Percentiles rank a stretch among this genome's conserved stretches.
These are phyloP conservation scores for Rhamnella rubrinervis DNA, from an alignment of 331 rosid species.

Conservation along the genomic window DNA sequence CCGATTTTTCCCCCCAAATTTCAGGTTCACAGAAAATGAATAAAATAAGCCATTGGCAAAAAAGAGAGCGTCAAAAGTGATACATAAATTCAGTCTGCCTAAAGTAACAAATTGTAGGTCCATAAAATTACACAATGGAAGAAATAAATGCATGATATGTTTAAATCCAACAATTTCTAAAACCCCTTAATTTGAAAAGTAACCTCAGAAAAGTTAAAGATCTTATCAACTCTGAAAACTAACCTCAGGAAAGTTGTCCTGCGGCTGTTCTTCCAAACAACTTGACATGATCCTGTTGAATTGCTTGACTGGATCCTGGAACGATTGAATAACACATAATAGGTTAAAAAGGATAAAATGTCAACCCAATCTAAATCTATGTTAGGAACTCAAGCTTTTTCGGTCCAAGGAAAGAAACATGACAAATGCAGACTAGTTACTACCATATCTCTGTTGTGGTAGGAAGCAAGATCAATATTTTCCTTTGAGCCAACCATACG, in stretches of 20 bases:
- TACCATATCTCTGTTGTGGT: slow-evolving; percentile 44
- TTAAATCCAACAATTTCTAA: too few species aligned
- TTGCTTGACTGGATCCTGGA: slow-evolving; percentile 56
- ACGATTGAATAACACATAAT: not conserved
- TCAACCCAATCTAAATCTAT: not conserved
- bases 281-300: slow-evolving; percentile 51
- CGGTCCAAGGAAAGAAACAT: not conserved
- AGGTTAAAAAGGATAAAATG: slow-evolving; percentile 10
- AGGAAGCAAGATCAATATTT: slow-evolving; percentile 65
- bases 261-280: slow-evolving; percentile 53
- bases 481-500: slow-evolving; percentile 66
- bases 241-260: slow-evolving; percentile 59
- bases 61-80: too few species aligned
- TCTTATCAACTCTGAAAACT: slow-evolving; percentile 7
- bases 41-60: not conserved
- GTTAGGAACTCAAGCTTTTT: not conserved
- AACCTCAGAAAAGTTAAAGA: too few species aligned
- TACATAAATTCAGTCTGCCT: too few species aligned
- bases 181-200: too few species aligned
- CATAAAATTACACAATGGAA: too few species aligned
- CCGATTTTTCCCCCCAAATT: too few species aligned
- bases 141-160: too few species aligned
- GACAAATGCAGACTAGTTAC: slow-evolving; percentile 4
- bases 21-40: slow-evolving; percentile 6
- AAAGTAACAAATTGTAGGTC: too few species aligned